Conservation (phyloP, 192 early-diverging fungal species). For the Coemansia sp. region DNA sequence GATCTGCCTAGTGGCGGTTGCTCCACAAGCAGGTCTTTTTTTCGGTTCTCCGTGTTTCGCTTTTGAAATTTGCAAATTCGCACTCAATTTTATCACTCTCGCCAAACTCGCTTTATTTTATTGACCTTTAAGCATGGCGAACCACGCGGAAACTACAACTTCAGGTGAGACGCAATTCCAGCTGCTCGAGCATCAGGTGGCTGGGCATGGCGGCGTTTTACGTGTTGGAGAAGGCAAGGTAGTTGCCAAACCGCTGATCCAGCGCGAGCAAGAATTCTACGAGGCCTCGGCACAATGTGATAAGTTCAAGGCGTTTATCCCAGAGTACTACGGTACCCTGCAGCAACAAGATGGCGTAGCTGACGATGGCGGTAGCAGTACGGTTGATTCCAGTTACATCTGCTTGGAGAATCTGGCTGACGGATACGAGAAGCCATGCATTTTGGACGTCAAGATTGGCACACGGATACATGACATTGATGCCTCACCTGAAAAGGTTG, state of each 20-base stretch:
- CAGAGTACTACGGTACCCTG: constrained; percentile 67
- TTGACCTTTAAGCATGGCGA: background rate
- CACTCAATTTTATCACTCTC: background rate
- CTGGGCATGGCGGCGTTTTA: constrained; percentile 75
- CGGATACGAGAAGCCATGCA: constrained; percentile 71
- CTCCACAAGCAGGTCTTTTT: constrained; percentile 1
- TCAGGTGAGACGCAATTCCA: background rate
- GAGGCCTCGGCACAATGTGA: constrained; percentile 54
- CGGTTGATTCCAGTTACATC: constrained; percentile 46
- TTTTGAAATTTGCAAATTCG: constrained; percentile 11
- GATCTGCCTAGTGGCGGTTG: background rate
- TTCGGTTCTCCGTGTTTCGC: constrained; percentile 1
- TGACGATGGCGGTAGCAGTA: background rate
- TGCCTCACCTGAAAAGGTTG: constrained; percentile 70
- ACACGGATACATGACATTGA: constrained; percentile 72
- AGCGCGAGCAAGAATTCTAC: constrained; percentile 75
- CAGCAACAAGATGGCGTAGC: constrained; percentile 17
- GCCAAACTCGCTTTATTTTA: background rate
- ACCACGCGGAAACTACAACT: background rate
- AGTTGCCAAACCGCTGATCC: constrained; percentile 69
- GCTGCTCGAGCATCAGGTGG: constrained; percentile 73
- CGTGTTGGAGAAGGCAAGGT: constrained; percentile 63
- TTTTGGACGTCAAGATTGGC: constrained; percentile 90
- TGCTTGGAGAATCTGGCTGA: constrained; percentile 78
- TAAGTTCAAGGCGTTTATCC: constrained; percentile 64